These are phyloP conservation scores for Cardiospermum halicacabum DNA, from an alignment of 345 rosid genomes.

Conservation along the genomic window DNA sequence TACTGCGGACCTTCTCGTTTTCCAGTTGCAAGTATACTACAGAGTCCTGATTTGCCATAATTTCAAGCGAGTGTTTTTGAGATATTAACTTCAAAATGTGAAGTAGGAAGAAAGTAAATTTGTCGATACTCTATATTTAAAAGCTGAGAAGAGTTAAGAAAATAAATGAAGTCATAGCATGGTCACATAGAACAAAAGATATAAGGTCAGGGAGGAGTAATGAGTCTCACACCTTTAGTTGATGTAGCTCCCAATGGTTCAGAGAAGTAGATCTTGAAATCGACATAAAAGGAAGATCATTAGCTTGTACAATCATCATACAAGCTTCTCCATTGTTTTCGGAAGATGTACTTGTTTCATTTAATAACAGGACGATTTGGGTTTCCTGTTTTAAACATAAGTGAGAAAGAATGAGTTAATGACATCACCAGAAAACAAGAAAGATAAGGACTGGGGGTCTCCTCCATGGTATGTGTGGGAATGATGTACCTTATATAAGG, in stretches of 20 bases:
- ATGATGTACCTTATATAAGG: constrained; percentile 81
- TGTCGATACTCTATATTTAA: neutral
- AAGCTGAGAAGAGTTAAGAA: neutral
- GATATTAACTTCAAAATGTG: constrained; percentile 2
- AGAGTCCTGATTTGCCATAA: constrained; percentile 37
- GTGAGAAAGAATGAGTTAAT: too few relatives aligned
- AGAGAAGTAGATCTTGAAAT: constrained; percentile 40
- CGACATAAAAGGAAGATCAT: constrained; percentile 59
- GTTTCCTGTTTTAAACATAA: constrained; percentile 45
- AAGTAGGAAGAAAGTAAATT: neutral
- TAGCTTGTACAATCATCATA: constrained; percentile 67
- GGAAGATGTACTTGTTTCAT: constrained; percentile 34
- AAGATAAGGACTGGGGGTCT: constrained; percentile 5
- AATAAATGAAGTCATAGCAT: neutral
- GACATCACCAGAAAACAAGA: constrained; percentile 8
- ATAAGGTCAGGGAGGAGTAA: neutral
- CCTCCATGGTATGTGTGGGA: neutral
- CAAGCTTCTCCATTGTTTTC: constrained; percentile 75
- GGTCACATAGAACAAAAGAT: constrained; percentile 1
- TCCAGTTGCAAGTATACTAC: constrained; percentile 48
- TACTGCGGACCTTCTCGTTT: constrained; percentile 58
- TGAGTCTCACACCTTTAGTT: constrained; percentile 44
- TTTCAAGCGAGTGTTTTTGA: constrained; percentile 7
- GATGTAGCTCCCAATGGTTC: constrained; percentile 47
- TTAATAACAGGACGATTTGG: constrained; percentile 62